A percentile compares a stretch with the other conserved stretches of the same genome.
These are phyloP conservation scores for Sedum album DNA, from an alignment of 164 flowering plant genomes.

Conservation along the genomic window DNA sequence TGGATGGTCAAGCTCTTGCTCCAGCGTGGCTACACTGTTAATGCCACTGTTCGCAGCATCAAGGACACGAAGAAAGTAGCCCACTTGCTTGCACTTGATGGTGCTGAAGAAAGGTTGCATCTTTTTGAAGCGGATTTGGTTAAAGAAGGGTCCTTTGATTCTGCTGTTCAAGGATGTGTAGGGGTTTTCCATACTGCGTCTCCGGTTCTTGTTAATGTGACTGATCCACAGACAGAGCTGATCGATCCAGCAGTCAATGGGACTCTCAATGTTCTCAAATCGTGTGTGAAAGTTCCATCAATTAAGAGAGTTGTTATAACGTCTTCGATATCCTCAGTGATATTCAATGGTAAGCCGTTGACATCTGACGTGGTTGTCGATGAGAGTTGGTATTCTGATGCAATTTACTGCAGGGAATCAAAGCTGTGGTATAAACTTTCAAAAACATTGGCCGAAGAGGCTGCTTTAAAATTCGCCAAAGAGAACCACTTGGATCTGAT, in stretches of 20 bases:
- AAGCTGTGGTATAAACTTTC: slow-evolving; percentile 56
- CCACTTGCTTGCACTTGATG: slow-evolving; percentile 12
- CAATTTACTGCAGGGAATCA: slow-evolving; percentile 24
- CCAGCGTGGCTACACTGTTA: slow-evolving; percentile 7
- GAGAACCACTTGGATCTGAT: slow-evolving; percentile 52
- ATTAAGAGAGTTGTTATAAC: slow-evolving; percentile 44
- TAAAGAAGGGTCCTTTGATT: slow-evolving; percentile 18
- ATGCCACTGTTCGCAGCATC: slow-evolving; percentile 6
- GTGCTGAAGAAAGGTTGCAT: slow-evolving; percentile 12
- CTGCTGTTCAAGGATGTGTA: slow-evolving; percentile 12
- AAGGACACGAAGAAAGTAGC: slow-evolving; percentile 10
- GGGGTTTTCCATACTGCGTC: slow-evolving; percentile 19
- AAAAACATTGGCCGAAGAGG: slow-evolving; percentile 65
- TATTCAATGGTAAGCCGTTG: slow-evolving; percentile 26
- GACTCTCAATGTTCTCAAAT: slow-evolving; percentile 41
- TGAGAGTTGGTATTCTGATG: slow-evolving; percentile 48
- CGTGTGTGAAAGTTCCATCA: slow-evolving; percentile 33
- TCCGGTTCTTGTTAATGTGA: slow-evolving; percentile 5
- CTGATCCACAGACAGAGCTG: slow-evolving; percentile 26
- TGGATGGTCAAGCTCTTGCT: slow-evolving; percentile 11
- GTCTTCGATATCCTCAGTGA: slow-evolving; percentile 42
- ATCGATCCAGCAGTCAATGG: slow-evolving; percentile 52
- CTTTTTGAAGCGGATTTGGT: slow-evolving; percentile 13
- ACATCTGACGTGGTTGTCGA: slow-evolving; percentile 43
- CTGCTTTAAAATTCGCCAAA: slow-evolving; percentile 59